Base-by-base conservation (phyloP, 257 asterid genomes). In the Verbascum thapsus region DNA sequence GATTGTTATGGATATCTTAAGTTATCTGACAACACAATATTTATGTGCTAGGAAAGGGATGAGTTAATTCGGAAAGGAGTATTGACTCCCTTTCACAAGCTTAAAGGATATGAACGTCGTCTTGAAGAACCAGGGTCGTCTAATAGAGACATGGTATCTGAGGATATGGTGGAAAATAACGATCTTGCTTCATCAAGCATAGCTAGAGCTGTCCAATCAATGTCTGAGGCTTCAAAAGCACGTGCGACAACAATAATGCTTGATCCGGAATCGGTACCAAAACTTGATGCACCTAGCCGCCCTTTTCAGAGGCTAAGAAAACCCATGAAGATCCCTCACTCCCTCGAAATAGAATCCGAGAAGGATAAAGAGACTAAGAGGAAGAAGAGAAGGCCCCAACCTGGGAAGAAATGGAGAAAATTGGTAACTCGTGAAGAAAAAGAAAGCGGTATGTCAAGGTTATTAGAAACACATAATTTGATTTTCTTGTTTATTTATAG, bases 21-120 rank as follows among this genome's bases (percentile, higher is more conserved):
- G 51, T 53, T 12, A 43, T 67, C 71, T 79, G 40, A 75, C 32
- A 30, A 53, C 53, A 15, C 39, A 20, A 58, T 51, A 59, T 72
- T 72, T 70, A 30, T 81, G 78, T 80, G 64, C 19, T 60, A 92
- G 99, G 97, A 92, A 89, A 89, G 89, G 76, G 99, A 92, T 59
- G 97, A 86, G 78, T 81, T 90, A 63, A 77, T 92, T 67, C 85
- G 99, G n/a, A 92, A 87, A 71, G 99, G 99, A 74, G 69, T 92
- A 55, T 76, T 89, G 53, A 89, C 99, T 53, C 99, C 99, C 59
- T 92, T 92, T 76, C 97, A 89, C 86, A 82, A 74, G 81, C 95
- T 92, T 72, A 85, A 82, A 74, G 99, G 99, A 53, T 92, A 83
- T 66, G 99, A 92, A 76, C 96, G 97, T 19, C 83, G 91, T 63